Conservation (phyloP, 140 eudicot genomes). For the Anethum foeniculum region DNA sequence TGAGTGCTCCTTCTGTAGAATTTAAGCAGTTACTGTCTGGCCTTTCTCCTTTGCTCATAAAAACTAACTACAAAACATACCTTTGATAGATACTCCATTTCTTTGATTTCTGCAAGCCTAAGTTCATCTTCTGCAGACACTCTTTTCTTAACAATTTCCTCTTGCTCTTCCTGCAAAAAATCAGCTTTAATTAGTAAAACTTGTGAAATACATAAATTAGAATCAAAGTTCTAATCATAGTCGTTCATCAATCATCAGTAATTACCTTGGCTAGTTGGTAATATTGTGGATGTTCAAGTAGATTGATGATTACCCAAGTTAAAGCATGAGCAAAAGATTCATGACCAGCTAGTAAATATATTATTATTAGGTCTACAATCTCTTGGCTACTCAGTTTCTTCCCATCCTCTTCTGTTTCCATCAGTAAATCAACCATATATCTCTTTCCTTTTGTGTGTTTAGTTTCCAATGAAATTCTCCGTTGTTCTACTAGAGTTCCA, state of each 20-base stretch:
- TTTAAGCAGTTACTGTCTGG: too few relatives aligned
- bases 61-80: neutral
- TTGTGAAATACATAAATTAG: neutral
- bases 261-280: slow-evolving; percentile 60
- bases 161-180: slow-evolving; percentile 8
- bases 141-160: slow-evolving; percentile 9
- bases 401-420: slow-evolving; percentile 60
- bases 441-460: slow-evolving; percentile 23
- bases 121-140: neutral
- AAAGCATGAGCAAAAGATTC: slow-evolving; percentile 86
- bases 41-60: too few relatives aligned
- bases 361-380: slow-evolving; percentile 70
- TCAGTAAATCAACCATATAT: slow-evolving; percentile 72
- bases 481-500: slow-evolving; percentile 33
- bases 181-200: neutral
- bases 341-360: slow-evolving; percentile 86
- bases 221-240: neutral
- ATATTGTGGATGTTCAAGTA: slow-evolving; percentile 54
- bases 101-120: slow-evolving; percentile 1
- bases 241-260: neutral
- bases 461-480: slow-evolving; percentile 35
- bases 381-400: slow-evolving; percentile 61
- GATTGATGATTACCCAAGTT: slow-evolving; percentile 61
- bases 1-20: too few relatives aligned
- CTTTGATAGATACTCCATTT: slow-evolving; percentile 11